Base-by-base conservation (phyloP, 148 eudicot species). In the Spergularia marina region DNA sequence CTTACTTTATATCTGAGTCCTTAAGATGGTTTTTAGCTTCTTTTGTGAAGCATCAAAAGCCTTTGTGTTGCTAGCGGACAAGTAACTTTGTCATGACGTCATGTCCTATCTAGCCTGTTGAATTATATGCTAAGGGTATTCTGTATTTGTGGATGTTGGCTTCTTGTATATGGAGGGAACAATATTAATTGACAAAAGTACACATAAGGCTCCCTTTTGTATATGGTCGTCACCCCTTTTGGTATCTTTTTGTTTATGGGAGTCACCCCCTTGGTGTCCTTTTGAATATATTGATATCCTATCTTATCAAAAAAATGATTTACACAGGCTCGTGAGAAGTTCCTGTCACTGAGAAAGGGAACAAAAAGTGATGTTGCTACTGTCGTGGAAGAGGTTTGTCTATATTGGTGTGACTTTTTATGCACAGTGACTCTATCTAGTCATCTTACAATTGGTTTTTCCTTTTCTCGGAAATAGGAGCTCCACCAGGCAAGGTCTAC, bases 251-350 rank as follows among this genome's bases (percentile, higher is more conserved):
- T 30, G 36, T 30, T 0, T 30, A 30, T 30, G 36, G 36, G 36
- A 30, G 36, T 30, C 36, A 30, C 36, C 4, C 36, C 36, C 36
- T 30, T 30, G 36, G 36, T 30, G 36, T 30, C 36, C 36, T 30
- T 30, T 30, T 30, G 36, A 30, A 30, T 30, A 30, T 30, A 30
- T 30, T 30, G 36, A 30, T 30, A 30, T 30, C 36, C 36, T 30
- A 30, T 30, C 36, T 30, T 30, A 30, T 30, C 36, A 30, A 30
- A 30, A 30, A 30, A 30, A 14, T 75, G 60, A 36, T 57, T 76
- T 63, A 68, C 61, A 53, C 90, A 94, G 98, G 98, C 97, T 75
- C 97, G 98, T 55, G 98, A 95, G 89, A 95, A 89, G 83, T 95
- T 90, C 78, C 72, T 95, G 76, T 88, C 98, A 52, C 74, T 95